Conservation (phyloP, 805 yeast species). For the Pichia heedii region DNA sequence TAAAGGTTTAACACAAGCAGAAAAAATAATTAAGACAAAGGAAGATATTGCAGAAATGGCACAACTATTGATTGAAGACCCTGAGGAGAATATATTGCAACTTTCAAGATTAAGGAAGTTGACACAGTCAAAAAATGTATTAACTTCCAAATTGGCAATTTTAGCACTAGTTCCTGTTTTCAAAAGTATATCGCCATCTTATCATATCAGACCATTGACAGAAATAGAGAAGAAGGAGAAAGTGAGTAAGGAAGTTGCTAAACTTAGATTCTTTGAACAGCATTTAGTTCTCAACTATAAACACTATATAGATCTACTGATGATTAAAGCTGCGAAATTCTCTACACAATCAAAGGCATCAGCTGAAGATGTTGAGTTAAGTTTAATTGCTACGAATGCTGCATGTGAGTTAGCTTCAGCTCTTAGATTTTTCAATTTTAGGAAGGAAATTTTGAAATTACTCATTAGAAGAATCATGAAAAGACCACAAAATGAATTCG, state of each 20-base stretch:
- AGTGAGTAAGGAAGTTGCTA: slow-evolving; percentile 75
- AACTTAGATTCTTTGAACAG: slow-evolving; percentile 74
- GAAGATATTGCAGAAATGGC: slow-evolving; percentile 82
- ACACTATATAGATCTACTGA: slow-evolving; percentile 50
- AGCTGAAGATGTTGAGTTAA: slow-evolving; percentile 33
- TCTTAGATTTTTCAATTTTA: slow-evolving; percentile 71
- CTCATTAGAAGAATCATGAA: slow-evolving; percentile 59
- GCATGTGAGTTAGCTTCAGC: slow-evolving; percentile 68
- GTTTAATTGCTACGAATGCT: slow-evolving; percentile 59
- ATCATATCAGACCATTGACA: slow-evolving; percentile 72
- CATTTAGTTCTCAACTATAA: slow-evolving; percentile 60
- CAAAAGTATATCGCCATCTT: slow-evolving; percentile 80
- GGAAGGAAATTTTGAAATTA: slow-evolving; percentile 63
- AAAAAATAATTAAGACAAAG: slow-evolving; percentile 51
- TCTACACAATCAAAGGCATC: slow-evolving; percentile 22
- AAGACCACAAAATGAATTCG: slow-evolving; percentile 42
- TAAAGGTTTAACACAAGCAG: slow-evolving; percentile 39
- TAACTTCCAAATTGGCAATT: slow-evolving; percentile 61
- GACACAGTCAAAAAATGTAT: slow-evolving; percentile 58
- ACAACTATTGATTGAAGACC: slow-evolving; percentile 70
- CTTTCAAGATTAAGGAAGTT: slow-evolving; percentile 61
- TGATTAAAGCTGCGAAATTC: slow-evolving; percentile 29
- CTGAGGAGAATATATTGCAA: slow-evolving; percentile 70
- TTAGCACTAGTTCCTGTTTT: slow-evolving; percentile 77
- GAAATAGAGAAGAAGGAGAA: slow-evolving; percentile 76